Percentiles rank a stretch among this genome's conserved stretches.
phyloP scores from a whole-genome alignment of 2,329 filamentous ascomycete species.

The Ophiostoma sp. region DNA sequence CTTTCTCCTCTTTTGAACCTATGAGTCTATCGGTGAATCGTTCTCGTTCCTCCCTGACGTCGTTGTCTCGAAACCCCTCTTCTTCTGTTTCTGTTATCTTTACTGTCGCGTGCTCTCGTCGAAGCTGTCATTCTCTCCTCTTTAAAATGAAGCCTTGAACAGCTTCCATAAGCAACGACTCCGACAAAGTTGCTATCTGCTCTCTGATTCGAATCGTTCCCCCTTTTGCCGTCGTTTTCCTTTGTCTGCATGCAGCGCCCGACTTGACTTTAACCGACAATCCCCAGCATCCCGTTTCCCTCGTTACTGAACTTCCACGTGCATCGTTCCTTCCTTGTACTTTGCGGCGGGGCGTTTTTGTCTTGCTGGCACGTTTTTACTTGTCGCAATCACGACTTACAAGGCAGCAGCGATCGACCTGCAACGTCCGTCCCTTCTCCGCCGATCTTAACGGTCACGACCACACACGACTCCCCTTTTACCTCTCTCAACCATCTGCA shows the following conservation, averaged over 20 bases:
- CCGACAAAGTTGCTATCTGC: not conserved
- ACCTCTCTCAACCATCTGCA: not conserved
- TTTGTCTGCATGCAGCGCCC: not conserved
- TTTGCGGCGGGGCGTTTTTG: not conserved
- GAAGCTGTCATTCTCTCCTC: not conserved
- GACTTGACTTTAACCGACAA: not conserved
- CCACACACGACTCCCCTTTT: too few species aligned
- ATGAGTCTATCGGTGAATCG: not conserved
- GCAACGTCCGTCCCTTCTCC: not conserved
- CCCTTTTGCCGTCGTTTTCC: not conserved
- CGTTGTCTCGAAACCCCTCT: not conserved
- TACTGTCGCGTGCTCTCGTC: slow-evolving; percentile 8
- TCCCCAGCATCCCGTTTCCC: not conserved
- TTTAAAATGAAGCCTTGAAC: not conserved
- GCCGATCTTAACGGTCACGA: not conserved
- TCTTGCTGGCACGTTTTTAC: not conserved
- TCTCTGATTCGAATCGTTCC: not conserved
- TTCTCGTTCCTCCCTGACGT: not conserved
- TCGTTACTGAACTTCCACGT: not conserved
- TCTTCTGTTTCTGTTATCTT: not conserved
- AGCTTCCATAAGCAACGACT: not conserved
- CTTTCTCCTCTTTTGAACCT: not conserved
- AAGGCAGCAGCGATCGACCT: slow-evolving; percentile 11
- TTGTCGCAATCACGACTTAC: not conserved
- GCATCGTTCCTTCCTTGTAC: not conserved